Conservation (phyloP, 2,329 filamentous ascomycete species). For the Aspergillus sojae region DNA sequence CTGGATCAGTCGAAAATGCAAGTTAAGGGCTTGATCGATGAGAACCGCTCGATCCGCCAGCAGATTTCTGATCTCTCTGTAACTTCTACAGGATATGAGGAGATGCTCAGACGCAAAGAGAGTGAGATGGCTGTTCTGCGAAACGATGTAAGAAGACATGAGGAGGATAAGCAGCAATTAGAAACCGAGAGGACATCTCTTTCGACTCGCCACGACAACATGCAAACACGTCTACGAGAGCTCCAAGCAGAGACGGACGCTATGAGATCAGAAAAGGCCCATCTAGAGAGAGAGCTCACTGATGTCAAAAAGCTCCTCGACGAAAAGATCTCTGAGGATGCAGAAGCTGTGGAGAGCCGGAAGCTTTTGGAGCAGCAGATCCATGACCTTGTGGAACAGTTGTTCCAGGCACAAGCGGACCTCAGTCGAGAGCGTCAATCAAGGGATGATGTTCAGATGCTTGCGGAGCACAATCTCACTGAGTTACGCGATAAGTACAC, state of each 20-base stretch:
- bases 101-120: conserved; percentile 89
- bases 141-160: conserved; percentile 78
- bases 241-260: conserved; percentile 86
- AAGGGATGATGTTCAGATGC: conserved; percentile 86
- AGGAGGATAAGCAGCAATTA: conserved; percentile 75
- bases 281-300: conserved; percentile 83
- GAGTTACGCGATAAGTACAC: conserved; percentile 84
- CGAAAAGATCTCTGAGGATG: conserved; percentile 86
- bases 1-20: conserved; percentile 72
- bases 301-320: conserved; percentile 87
- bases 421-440: conserved; percentile 91
- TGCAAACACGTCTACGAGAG: conserved; percentile 75
- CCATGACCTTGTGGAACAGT: conserved; percentile 79
- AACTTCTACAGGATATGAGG: conserved; percentile 93
- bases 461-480: conserved; percentile 84
- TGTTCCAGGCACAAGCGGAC: conserved; percentile 84
- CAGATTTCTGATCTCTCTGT: conserved; percentile 85
- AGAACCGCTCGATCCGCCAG: conserved; percentile 80
- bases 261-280: conserved; percentile 79
- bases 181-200: conserved; percentile 77
- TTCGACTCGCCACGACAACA: conserved; percentile 74
- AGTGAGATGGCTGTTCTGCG: conserved; percentile 86
- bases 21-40: conserved; percentile 73
- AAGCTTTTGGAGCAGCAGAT: conserved; percentile 86
- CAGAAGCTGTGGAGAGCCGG: conserved; percentile 77